Evolutionary conservation across 495 filamentous ascomycete species (phyloP), one percentile per base, ranked within the genome.

Genomic region (Talaromyces liani): DNA sequence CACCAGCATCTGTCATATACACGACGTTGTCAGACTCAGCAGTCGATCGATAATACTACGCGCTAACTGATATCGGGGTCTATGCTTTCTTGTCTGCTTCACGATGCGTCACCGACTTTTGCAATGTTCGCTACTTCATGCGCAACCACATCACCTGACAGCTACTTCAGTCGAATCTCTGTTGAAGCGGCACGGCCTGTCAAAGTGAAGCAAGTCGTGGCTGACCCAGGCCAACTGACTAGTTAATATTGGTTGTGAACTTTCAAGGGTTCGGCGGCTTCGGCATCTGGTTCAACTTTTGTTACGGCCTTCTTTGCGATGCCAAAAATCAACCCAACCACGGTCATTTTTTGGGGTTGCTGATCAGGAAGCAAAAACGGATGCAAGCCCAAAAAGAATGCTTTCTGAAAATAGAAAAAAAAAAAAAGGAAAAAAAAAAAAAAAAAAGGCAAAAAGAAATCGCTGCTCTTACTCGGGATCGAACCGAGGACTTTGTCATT

Each of bases 401-500:
- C 3, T 9, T 10, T 34, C 33, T 9, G 33, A 9, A 9, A 34
- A n/a, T 6, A n/a, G n/a, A n/a, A n/a, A n/a, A n/a, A n/a, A n/a
- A n/a, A n/a, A n/a, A n/a, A n/a, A n/a, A n/a, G n/a, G n/a, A n/a
- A n/a, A n/a, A n/a, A n/a, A n/a, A n/a, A n/a, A n/a, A n/a, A n/a
- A n/a, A n/a, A 47, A 47, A 47, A 20, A 20, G 0, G n/a, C n/a
- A 20, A 49, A 22, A 20, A 49, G 7, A 18, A 49, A 16, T 41
- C 36, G 18, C 6, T 54, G 51, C 51, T 24, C 51, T 24, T 27
- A 54, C 51, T 14, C 20, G 51, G 51, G 24, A 54, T 54, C 24
- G 51, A 54, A 54, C 51, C 51, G 20, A 14, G 51, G 51, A 54
- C 51, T 22, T 54, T 54, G 51, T 55, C 51, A 55, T 55, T 27